Evolutionary conservation across 495 filamentous ascomycete genomes (phyloP), one percentile per base, ranked within the genome.

Genomic region (Penicillium fimorum): DNA sequence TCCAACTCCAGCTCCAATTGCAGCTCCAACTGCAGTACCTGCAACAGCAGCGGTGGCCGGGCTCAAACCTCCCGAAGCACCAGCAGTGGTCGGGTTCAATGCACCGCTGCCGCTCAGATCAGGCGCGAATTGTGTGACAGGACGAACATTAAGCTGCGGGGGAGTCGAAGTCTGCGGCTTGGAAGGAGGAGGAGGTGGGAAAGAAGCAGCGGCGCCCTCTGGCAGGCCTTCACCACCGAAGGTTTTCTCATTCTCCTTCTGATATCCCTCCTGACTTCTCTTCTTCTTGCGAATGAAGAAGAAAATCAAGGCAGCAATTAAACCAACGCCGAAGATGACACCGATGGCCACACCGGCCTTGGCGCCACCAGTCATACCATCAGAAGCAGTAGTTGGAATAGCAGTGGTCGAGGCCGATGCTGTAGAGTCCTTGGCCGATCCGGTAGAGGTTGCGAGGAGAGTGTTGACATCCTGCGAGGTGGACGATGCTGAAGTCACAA

Each of bases 291-390:
- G 79, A 47, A 84, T 76, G 59, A 89, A 80, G 64, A 90, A 82
- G 53, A 92, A 77, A 24, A 87, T 70, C 22, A 90, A 47, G 20
- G 70, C 82, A 13, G 86, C 68, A 40, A 90, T 57, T 13, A 88
- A 63, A 35, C 86, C 77, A 30, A 95, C 70, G 11, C 80, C 82
- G 3, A 91, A 60, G 38, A 90, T 64, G 42, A 91, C 82, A 59
- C 91, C 92, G 66, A 96, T 86, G 4, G 86, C 87, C 48, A 97
- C 76, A 51, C 95, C 95, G 24, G 91, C 92, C 64, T 89, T 93
- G 38, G 85, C 87, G 38, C 85, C 89, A 30, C 56, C 47, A 6
- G 61, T 64, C 40, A 69, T 58, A 12, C 64, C 59, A 4, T 33
- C 29, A 15, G 60, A 60, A 30, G 47, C 18, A 18, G 54, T 41